phyloP scores from a whole-genome alignment of 108 stramenopile genomes.

The Thalassiosira profunda region DNA sequence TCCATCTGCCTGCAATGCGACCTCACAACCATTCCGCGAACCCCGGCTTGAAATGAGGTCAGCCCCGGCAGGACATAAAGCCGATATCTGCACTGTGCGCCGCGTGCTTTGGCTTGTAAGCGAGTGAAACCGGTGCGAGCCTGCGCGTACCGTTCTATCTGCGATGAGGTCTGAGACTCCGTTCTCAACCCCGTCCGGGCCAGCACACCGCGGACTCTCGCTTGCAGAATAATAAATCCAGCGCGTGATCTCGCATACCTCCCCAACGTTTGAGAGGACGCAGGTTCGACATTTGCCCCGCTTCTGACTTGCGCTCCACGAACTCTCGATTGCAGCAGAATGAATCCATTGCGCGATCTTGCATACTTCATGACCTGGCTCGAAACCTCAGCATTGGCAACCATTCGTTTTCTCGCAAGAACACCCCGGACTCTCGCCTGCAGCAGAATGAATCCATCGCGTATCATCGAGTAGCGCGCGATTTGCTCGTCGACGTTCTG shows the following conservation, averaged over 20 bases:
- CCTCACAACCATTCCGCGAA: constrained; percentile 6
- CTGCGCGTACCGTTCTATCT: background rate
- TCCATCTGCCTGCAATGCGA: background rate
- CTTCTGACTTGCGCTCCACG: constrained; percentile 9
- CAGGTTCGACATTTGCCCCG: too few species aligned
- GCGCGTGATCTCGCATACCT: constrained; percentile 1
- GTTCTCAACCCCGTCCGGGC: background rate
- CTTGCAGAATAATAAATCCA: constrained; percentile 11
- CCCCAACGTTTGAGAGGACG: background rate
- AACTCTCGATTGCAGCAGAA: constrained; percentile 20
- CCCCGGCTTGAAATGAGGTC: constrained; percentile 2
- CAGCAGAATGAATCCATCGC: constrained; percentile 2
- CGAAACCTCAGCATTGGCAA: background rate
- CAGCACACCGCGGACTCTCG: constrained; percentile 2
- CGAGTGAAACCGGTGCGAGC: background rate
- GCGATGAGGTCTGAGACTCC: background rate
- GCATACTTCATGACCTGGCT: constrained; percentile 10
- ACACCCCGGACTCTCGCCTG: constrained; percentile 15
- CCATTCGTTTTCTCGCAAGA: constrained; percentile 9
- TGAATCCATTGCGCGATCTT: background rate
- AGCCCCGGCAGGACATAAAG: background rate
- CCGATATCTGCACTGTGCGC: background rate
- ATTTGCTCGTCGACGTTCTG: too few species aligned
- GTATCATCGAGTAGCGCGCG: background rate
- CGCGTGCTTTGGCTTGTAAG: background rate